Evolutionary conservation across 2,329 filamentous ascomycete species (phyloP), one percentile per base, ranked within the genome.

Genomic region (Pyrenochaeta sp.): DNA sequence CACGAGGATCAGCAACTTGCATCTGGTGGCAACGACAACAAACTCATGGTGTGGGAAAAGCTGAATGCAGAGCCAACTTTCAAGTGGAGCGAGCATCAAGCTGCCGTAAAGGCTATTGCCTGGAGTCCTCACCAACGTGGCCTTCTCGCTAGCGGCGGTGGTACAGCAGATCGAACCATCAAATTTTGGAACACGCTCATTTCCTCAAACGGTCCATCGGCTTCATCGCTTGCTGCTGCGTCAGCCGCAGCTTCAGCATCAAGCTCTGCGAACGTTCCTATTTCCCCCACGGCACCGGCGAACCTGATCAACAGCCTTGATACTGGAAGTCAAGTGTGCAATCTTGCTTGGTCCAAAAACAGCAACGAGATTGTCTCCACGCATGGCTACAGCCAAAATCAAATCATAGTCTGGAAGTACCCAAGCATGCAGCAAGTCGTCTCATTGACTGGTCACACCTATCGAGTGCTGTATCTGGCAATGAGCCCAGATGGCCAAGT

Each of bases 361-460:
- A 96, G 90, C 6, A 96, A 96, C 68, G 94, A 99, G 72, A 91
- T 99, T 44, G 93, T 99, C 41, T 93, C 88, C 36, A 99, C 94
- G 1, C 94, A 99, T 67, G 94, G 94, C 6, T 99, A 96, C 75
- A 93, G 88, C 58, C 94, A 99, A 68, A 96, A 99, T 69, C 94
- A 97, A 72, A 96, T 99, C 61, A 93, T 97, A 24, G 90, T 99
- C 41, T 99, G 94, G 94, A 99, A 99, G 67, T 99, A 99, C 67
- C 94, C 94, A 1, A 92, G 88, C 57, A 97, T 99, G 94, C 90
- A 90, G 35, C 94, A 97, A 69, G 91, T 99, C 7, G 93, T 90
- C 27, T 96, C 90, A 57, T 78, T 99, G 31, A 99, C 94, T 0
- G 94, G 94, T 0, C 94, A 99, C 71, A 99, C 94, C 1, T 97